Percentiles rank a stretch among this genome's conserved stretches.
Evolutionary conservation across 78 protist genomes (phyloP).

Genomic region (Dictyostelium intermedium): DNA sequence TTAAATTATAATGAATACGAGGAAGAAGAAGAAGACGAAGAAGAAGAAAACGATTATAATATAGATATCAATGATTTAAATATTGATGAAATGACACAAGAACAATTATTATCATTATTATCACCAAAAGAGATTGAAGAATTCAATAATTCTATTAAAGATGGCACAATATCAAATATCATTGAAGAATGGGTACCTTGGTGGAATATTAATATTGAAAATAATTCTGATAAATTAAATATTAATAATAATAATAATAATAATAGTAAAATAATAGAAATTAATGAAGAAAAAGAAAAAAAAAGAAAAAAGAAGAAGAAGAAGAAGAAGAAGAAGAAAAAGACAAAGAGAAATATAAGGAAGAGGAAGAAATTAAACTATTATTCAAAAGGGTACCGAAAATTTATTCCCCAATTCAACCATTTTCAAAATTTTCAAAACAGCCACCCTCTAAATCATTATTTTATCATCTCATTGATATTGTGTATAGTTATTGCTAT

Average conservation of each 20-base stretch:
- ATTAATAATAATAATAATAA: neutral
- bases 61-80: constrained; percentile 23
- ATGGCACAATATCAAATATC: constrained; percentile 26
- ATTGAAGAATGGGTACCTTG: constrained; percentile 45
- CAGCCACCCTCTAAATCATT: constrained; percentile 18
- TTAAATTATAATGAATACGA: neutral
- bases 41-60: neutral
- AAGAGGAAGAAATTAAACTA: neutral
- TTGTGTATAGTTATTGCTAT: constrained; percentile 60
- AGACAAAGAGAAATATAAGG: neutral
- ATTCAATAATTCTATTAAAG: constrained; percentile 46
- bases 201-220: constrained; percentile 19
- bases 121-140: constrained; percentile 27
- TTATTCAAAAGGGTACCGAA: constrained; percentile 4
- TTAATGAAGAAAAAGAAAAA: neutral
- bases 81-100: constrained; percentile 28
- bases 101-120: constrained; percentile 18
- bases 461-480: constrained; percentile 47
- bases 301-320: neutral
- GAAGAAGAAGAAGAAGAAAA: neutral
- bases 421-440: constrained; percentile 11
- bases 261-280: constrained; percentile 4
- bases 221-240: neutral
- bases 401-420: neutral
- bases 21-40: neutral